Evolutionary conservation across 768 basidiomycete genomes (phyloP), one percentile per base, ranked within the genome.

Genomic region (Arthromyces matolae): DNA sequence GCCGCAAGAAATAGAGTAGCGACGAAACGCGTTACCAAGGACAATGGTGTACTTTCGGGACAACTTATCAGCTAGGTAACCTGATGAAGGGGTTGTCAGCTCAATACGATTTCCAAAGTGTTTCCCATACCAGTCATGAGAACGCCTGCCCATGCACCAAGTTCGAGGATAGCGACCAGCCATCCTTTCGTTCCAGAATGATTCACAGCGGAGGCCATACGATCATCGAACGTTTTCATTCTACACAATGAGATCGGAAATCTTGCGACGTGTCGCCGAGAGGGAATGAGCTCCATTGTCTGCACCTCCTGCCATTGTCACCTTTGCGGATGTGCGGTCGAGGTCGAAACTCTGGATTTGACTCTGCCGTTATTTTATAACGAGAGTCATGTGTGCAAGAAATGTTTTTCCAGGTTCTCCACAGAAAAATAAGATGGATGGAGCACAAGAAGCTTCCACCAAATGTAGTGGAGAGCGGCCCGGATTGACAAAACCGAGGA

Each of bases 111-210:
- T 25, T 37, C 18, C 8, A 12, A 31, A 2, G 39, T 53, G 12
- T 23, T 38, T n/a, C 5, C 5, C 5, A 48, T 50, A 65, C 86
- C 87, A 37, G 85, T 86, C 45, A 76, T 65, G 16, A 91, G 75
- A 9, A 86, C 83, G 51, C 88, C 88, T 50, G 83, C 70, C 82
- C 87, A 87, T 19, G 88, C 87, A 47, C 82, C 83, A 12, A 86
- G 72, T 65, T 86, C 84, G 28, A 89, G 75, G 57, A 89, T 85
- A 18, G 85, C 69, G 12, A 86, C 86, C 3, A 90, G 68, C 79
- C 86, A 84, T 8, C 85, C 88, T 65, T 84, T 80, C 19, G 71
- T 78, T 8, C 66, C 71, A 6, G 78, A 19, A 52, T 84, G 57
- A 29, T 61, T 46, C 34, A 82, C 80, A 0, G 77, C 81, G 19